Conservation (phyloP, 139 green algal genomes). For the Marvania coccoides region DNA sequence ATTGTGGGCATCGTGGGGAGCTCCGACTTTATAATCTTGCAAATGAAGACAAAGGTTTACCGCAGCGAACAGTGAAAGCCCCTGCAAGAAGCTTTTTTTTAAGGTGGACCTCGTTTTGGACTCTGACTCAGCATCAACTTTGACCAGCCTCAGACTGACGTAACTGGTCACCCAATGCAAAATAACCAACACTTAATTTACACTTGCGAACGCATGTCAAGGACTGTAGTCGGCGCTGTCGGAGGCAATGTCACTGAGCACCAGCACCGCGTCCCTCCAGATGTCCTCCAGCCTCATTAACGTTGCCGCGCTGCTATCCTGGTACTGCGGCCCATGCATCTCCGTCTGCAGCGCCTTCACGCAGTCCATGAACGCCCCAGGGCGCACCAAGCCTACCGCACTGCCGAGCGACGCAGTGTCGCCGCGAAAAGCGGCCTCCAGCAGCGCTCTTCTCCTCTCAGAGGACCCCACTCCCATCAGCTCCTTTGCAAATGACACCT, state of each 20-base stretch:
- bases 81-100: background rate
- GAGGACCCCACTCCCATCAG: constrained; percentile 1
- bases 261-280: constrained; percentile 27
- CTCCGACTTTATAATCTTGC: too few relatives aligned
- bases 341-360: constrained; percentile 11
- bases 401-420: background rate
- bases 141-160: background rate
- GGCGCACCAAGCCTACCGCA: constrained; percentile 2
- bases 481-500: constrained; percentile 3
- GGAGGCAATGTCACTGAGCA: constrained; percentile 20
- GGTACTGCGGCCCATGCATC: constrained; percentile 1
- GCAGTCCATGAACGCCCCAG: constrained; percentile 11
- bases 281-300: constrained; percentile 33
- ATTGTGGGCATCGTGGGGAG: too few relatives aligned
- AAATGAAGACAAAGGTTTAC: too few relatives aligned
- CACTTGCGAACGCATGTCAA: background rate
- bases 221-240: background rate
- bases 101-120: background rate
- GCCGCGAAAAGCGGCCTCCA: background rate
- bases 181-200: background rate
- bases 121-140: background rate
- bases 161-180: too few relatives aligned
- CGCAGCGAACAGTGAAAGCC: too few relatives aligned
- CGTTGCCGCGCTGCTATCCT: background rate
- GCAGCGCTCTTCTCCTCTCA: background rate